Evolutionary conservation across 345 rosid genomes (phyloP).

Genomic region (Eucalyptus dawsonii): DNA sequence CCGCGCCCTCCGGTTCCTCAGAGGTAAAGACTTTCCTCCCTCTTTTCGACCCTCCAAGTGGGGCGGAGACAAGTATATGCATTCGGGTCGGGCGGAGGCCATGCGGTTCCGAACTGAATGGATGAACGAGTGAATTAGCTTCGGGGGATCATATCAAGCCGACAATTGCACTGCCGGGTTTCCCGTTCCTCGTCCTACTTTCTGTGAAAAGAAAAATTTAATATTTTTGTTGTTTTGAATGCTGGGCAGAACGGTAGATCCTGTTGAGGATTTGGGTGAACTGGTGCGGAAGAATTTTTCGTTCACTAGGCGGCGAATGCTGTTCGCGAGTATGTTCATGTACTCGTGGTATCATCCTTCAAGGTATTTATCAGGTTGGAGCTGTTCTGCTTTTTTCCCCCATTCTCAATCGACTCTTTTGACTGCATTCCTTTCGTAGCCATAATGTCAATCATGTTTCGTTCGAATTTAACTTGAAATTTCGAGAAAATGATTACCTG

Average conservation of each 20-base stretch:
- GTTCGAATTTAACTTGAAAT: not conserved
- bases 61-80: not conserved
- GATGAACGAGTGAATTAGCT: not conserved
- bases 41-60: not conserved
- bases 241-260: constrained; percentile 21
- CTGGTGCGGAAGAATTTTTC: constrained; percentile 15
- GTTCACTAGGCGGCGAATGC: constrained; percentile 30
- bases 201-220: not conserved
- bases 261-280: constrained; percentile 18
- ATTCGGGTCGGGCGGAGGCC: not conserved
- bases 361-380: constrained; percentile 97
- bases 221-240: not conserved
- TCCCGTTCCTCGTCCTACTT: not conserved
- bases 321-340: constrained; percentile 49
- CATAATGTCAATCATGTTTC: not conserved
- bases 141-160: not conserved
- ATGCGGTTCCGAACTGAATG: not conserved
- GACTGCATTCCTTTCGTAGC: not conserved
- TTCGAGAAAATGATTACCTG: not conserved
- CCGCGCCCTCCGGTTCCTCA: not conserved
- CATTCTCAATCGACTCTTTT: not conserved
- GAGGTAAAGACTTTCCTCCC: not conserved
- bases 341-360: constrained; percentile 51
- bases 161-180: not conserved
- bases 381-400: constrained; percentile 17